Base-by-base conservation (phyloP, 1,284 basidiomycete genomes). In the Cryptococcus floricola region DNA sequence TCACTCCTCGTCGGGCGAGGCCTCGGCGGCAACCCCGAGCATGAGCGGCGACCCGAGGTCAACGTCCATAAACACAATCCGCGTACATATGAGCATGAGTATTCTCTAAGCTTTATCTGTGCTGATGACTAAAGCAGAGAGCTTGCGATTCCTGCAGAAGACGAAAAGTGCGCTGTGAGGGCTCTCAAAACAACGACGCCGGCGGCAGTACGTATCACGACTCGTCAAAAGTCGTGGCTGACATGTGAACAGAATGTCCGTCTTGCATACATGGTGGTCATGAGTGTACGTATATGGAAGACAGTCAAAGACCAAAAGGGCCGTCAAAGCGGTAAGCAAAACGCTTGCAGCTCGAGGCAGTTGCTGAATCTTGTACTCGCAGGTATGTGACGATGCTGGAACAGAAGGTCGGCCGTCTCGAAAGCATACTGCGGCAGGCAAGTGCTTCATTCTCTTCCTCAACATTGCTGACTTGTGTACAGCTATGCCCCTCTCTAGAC, bases 351-450 rank as follows among this genome's bases (percentile, higher is more conserved):
- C 8, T 39, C 18, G 6, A 45, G 8, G 13, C 25, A 10, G 27
- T 12, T 23, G 2, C 43, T 31, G 42, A 18, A 39, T n/a, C 19
- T 10, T 27, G 42, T 47, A 43, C 45, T 19, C 25, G 5, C 16
- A 86, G 85, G 45, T 87, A 88, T 68, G 81, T 89, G 19, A 87
- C 90, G 61, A 82, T 80, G 27, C 76, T 91, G 8, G 88, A 91
- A 70, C 84, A 80, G 58, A 80, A 88, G 10, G 77, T 89, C 14
- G 83, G 84, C 56, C 84, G 85, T 61, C 81, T 34, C 10, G 31
- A 34, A 34, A 34, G 10, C 31, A 34, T 34, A 10, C 31, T 34
- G 10, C 31, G 31, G 7, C 31, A 80, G 70, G 85, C 85, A 64
- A 53, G 81, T 73, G 3, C 13, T 39, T 2, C 23, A 16, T 19